A percentile compares a stretch with the other conserved stretches of the same genome.
phyloP scores from a whole-genome alignment of 106 monocot genomes.

The Phalaenopsis equestris region DNA sequence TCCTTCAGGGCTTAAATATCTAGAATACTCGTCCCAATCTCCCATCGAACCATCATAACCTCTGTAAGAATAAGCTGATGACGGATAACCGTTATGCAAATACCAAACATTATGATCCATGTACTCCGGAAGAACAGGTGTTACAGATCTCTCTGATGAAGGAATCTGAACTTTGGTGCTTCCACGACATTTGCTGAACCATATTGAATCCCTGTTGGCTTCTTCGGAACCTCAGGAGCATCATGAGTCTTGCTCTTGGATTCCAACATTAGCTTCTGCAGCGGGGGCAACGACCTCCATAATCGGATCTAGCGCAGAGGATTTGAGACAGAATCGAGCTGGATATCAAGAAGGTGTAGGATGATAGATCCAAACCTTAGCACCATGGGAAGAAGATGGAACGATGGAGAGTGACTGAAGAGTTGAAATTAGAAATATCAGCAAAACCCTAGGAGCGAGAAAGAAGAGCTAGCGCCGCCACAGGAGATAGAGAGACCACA shows the following conservation, averaged over 20 bases:
- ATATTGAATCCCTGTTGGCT: conserved; percentile 23
- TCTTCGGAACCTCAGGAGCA: conserved; percentile 41
- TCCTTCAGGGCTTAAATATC: conserved; percentile 68
- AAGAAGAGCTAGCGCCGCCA: conserved; percentile 28
- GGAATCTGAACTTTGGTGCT: conserved; percentile 18
- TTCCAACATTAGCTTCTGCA: conserved; percentile 58
- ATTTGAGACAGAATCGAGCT: background rate
- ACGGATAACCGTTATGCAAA: conserved; percentile 33
- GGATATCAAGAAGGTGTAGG: background rate
- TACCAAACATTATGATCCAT: conserved; percentile 53
- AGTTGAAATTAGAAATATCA: background rate
- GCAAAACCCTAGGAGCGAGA: conserved; percentile 32
- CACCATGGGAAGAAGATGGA: background rate
- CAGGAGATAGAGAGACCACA: conserved; percentile 14
- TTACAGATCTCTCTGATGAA: conserved; percentile 37
- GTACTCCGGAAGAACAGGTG: conserved; percentile 45
- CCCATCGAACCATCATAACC: conserved; percentile 44
- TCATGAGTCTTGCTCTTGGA: conserved; percentile 46
- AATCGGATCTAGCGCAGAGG: background rate
- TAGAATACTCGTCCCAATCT: conserved; percentile 70
- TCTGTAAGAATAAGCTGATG: too few relatives aligned
- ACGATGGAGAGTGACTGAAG: background rate
- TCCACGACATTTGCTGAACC: conserved; percentile 22
- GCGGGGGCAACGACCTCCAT: conserved; percentile 53
- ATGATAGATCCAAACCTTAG: background rate